Evolutionary conservation across 441 rosid genomes (phyloP).

Genomic region (Isatis lusitanica): DNA sequence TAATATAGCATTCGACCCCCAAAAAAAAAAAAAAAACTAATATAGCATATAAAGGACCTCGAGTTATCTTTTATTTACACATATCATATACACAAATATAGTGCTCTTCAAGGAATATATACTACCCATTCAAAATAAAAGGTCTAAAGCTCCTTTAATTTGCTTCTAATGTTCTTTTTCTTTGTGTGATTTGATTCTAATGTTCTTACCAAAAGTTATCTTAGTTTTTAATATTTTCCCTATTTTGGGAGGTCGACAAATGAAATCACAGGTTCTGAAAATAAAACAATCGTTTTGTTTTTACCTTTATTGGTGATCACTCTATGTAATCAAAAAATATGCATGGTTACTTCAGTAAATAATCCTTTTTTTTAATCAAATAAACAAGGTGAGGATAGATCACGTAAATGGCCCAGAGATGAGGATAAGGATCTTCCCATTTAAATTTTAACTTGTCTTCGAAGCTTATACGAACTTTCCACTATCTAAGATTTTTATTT

Average conservation of each 20-base stretch:
- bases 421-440: conserved; percentile 17
- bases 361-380: background rate
- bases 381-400: background rate
- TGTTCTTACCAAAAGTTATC: background rate
- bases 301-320: background rate
- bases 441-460: background rate
- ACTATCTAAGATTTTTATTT: background rate
- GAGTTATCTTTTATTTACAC: background rate
- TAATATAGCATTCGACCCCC: background rate
- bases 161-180: background rate
- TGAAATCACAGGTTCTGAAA: background rate
- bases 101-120: background rate
- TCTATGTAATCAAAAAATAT: background rate
- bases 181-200: no score
- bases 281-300: background rate
- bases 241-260: background rate
- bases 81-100: background rate
- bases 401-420: background rate
- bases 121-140: background rate
- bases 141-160: background rate
- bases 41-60: background rate
- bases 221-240: background rate
- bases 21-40: background rate
- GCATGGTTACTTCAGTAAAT: background rate
- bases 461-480: background rate